These are phyloP conservation scores for Jamesozyma gamospora DNA, from an alignment of 805 yeast species.

Conservation along the genomic window DNA sequence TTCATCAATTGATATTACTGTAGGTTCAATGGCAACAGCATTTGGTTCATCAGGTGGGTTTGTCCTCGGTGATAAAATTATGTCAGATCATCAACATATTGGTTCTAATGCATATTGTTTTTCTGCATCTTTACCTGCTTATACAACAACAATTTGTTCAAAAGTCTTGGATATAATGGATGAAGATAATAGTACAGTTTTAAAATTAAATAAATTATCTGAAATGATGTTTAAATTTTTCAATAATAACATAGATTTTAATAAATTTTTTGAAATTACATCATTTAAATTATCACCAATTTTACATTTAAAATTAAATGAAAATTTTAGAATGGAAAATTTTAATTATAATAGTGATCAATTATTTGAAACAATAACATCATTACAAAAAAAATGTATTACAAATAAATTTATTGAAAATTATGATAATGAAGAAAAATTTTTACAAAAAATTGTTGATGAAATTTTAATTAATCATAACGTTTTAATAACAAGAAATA, in stretches of 20 bases:
- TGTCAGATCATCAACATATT: constrained; percentile 88
- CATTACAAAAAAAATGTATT: constrained; percentile 25
- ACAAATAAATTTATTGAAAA: constrained; percentile 28
- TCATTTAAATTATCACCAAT: constrained; percentile 58
- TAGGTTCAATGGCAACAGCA: constrained; percentile 76
- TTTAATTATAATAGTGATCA: constrained; percentile 22
- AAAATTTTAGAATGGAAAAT: constrained; percentile 28
- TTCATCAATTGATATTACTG: constrained; percentile 65
- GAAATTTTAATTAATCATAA: constrained; percentile 39
- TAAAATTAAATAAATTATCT: constrained; percentile 34
- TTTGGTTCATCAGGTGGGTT: constrained; percentile 88
- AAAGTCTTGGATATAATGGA: constrained; percentile 43
- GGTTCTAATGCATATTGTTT: constrained; percentile 85
- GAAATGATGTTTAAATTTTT: constrained; percentile 33
- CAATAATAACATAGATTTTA: constrained; percentile 28
- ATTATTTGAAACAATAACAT: constrained; percentile 18
- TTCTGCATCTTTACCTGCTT: constrained; percentile 91
- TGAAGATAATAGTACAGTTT: constrained; percentile 28
- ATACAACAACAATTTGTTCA: constrained; percentile 60
- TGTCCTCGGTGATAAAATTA: constrained; percentile 74
- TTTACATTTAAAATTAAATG: constrained; percentile 52
- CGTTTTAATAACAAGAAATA: constrained; percentile 56
- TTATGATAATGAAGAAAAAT: constrained; percentile 41
- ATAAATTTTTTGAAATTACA: constrained; percentile 34
- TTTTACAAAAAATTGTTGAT: constrained; percentile 61